Base-by-base conservation (phyloP, 306 rosid genomes). In the Rosa persica region DNA sequence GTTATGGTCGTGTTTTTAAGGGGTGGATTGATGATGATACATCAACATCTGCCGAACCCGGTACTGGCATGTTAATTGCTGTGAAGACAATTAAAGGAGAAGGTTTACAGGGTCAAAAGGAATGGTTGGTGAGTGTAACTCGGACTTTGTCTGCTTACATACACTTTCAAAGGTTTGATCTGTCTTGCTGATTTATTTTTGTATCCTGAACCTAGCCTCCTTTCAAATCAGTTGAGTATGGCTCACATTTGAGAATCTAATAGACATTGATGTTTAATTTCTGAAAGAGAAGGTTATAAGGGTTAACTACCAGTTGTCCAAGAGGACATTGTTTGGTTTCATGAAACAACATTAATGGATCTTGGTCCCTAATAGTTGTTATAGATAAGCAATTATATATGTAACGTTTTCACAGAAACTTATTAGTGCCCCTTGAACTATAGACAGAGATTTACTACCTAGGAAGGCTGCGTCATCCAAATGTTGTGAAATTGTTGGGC, bases 81-180 rank as follows among this genome's bases (percentile, higher is more conserved):
- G 68, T 62, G 42, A 30, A 62, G 42, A 30, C 8, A 1, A 15
- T 62, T 62, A 30, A 62, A 1, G 22, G n/a, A 34, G 4, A 62
- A 62, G 68, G 68, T 15, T 30, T 30, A 6, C 68, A 30, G 19
- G 68, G 68, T 34, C 68, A 30, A 8, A 7, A 12, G 20, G 68
- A 62, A 62, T 62, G 68, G 42, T 62, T 62, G 68, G 68, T 62
- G 68, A 62, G 68, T 62, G 27, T 6, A 9, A 23, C 64, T 8
- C 15, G 11, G 23, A 2, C 34, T 57, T 58, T 12, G 1, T 58
- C 13, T 58, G 65, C 65, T 58, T 58, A 23, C 36, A 54, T 6
- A n/a, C 12, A 54, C 27, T 58, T 58, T 10, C 34, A 58, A 54
- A n/a, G 23, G 19, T 52, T 42, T 10, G 34, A 30, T 17, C 15